Conservation (phyloP, 371 early-diverging fungal species). For the Mortierella sp. region DNA sequence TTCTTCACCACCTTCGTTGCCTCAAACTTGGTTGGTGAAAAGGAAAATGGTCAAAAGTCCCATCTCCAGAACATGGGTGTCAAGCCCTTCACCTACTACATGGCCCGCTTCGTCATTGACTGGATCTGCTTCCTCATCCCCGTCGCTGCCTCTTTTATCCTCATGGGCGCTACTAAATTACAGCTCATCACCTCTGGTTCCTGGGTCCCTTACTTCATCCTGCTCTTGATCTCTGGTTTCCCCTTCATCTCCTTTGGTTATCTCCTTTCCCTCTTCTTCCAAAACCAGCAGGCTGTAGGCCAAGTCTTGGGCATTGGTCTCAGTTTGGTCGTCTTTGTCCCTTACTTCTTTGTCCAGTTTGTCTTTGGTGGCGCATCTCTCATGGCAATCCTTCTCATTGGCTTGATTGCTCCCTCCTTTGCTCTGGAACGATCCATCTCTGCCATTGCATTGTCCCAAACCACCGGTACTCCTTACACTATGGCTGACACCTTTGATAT, state of each 20-base stretch:
- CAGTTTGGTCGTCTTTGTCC: slow-evolving; percentile 57
- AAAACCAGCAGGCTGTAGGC: slow-evolving; percentile 48
- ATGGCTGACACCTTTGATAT: slow-evolving; percentile 51
- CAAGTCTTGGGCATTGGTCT: slow-evolving; percentile 54
- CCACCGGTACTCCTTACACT: slow-evolving; percentile 30
- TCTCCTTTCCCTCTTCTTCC: slow-evolving; percentile 53
- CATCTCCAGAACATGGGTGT: slow-evolving; percentile 57
- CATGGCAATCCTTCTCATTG: slow-evolving; percentile 37
- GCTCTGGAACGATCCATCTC: slow-evolving; percentile 57
- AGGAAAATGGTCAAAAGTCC: slow-evolving; percentile 51
- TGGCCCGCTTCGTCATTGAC: slow-evolving; percentile 50
- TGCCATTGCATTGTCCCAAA: slow-evolving; percentile 41
- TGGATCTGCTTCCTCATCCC: slow-evolving; percentile 49
- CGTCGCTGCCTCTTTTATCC: slow-evolving; percentile 29
- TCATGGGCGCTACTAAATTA: slow-evolving; percentile 30
- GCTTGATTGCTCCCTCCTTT: slow-evolving; percentile 54
- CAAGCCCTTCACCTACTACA: slow-evolving; percentile 50
- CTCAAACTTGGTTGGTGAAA: slow-evolving; percentile 49
- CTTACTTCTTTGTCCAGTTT: slow-evolving; percentile 60
- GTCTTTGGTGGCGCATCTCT: slow-evolving; percentile 42
- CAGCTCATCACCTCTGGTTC: slow-evolving; percentile 53
- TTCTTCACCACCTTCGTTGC: slow-evolving; percentile 56
- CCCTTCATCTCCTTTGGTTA: slow-evolving; percentile 51
- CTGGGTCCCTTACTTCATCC: slow-evolving; percentile 46
- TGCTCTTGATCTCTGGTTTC: slow-evolving; percentile 41